Base-by-base conservation (phyloP, 1,139 yeast species). In the Magnusiomyces suaveolens region DNA sequence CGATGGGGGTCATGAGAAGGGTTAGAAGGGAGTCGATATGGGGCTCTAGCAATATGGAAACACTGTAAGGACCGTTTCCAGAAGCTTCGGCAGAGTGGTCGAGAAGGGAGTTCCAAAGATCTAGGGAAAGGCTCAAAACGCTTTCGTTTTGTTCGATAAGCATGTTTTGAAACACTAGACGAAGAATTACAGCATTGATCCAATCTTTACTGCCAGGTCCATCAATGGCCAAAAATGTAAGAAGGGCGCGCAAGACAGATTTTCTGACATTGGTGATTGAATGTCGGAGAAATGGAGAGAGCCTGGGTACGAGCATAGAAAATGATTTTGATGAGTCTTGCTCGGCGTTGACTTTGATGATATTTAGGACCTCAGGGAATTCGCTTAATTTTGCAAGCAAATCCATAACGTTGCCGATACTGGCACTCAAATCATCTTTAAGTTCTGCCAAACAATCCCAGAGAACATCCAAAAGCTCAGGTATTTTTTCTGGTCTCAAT, bases 381-480 rank as follows among this genome's bases (percentile, higher is more conserved):
- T 89, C 80, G 69, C 97, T 92, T 52, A 92, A 75, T 64, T 85
- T 88, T 1, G 97, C 94, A 58, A 92, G 75, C 46, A 92, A 73
- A 68, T 92, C 97, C 97, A 92, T 92, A 1, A 92, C 95, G 2
- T 95, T 87, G 46, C 97, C 97, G 53, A 92, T 90, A 18, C 96
- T 86, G 0, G 97, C 96, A 23, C 95, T 86, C 53, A 92, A 75
- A 67, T 92, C 98, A 67, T 92, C 98, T 61, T 87, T 82, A 57
- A 90, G 74, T 63, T 86, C 88, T 1, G 88, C 81, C 47, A 92
- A 73, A 60, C 95, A 87, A 55, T 82, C 84, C 98, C 98, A 92
- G 23, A 92, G 81, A 1, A 89, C 94, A 23, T 79, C 76, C 46
- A 92, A 73, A 29, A 92, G 76, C 16, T 80, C 73, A 55, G 81